Conservation (phyloP, 1,284 basidiomycete genomes). For the Puccinia hordei region DNA sequence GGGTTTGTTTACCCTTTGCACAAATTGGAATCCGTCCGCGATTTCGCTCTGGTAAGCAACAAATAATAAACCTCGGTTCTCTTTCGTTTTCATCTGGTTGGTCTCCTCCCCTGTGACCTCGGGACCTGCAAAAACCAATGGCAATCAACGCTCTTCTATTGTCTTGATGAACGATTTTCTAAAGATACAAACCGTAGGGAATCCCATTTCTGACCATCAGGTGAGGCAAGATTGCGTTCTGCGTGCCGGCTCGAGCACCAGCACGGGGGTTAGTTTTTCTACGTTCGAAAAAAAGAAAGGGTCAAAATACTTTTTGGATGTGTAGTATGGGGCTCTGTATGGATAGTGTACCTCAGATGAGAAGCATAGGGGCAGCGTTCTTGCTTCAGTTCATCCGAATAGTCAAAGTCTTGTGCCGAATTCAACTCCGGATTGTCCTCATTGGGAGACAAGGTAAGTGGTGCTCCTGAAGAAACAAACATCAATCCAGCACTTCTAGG, state of each 20-base stretch:
- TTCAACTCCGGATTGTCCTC: constrained; percentile 19
- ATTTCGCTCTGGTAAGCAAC: constrained; percentile 23
- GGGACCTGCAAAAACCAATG: neutral
- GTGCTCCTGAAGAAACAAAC: constrained; percentile 9
- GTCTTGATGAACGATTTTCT: too few species aligned
- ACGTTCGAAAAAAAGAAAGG: neutral
- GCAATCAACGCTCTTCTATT: too few species aligned
- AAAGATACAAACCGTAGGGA: constrained; percentile 3
- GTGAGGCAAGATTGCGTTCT: neutral
- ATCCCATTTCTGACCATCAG: constrained; percentile 27
- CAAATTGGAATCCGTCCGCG: constrained; percentile 13
- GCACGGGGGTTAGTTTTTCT: constrained; percentile 32
- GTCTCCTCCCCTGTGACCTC: constrained; percentile 30
- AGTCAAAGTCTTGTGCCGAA: constrained; percentile 21
- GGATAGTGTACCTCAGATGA: constrained; percentile 14
- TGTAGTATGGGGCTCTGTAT: neutral
- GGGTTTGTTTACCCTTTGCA: constrained; percentile 18
- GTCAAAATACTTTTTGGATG: neutral
- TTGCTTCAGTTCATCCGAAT: constrained; percentile 27
- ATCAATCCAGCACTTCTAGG: neutral
- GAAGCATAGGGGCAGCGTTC: constrained; percentile 24
- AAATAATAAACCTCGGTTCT: constrained; percentile 31
- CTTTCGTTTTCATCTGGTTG: constrained; percentile 12
- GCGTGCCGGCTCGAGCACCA: neutral
- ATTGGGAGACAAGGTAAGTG: neutral